Percentiles rank a stretch among this genome's conserved stretches.
phyloP scores from a whole-genome alignment of 257 asterid species.

The Primulina eburnea region DNA sequence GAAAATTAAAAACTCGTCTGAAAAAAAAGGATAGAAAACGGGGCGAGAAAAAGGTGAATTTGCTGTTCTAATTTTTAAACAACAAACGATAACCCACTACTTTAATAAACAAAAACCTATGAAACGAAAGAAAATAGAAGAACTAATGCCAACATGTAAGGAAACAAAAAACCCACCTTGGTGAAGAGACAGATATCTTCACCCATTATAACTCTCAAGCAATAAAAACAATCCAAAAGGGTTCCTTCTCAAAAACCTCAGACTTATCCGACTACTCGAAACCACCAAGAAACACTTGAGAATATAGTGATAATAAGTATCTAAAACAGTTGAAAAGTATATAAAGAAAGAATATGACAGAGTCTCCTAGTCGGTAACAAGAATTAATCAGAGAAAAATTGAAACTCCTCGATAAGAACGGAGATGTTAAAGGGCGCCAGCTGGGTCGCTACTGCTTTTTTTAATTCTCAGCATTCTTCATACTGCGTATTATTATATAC shows the following conservation, averaged over 20 bases:
- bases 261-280: slow-evolving; percentile 26
- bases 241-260: slow-evolving; percentile 28
- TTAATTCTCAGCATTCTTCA: too few relatives aligned
- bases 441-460: slow-evolving; percentile 27
- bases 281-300: slow-evolving; percentile 5
- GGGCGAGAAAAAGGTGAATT: not conserved
- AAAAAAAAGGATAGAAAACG: not conserved
- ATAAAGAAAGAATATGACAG: not conserved
- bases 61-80: not conserved
- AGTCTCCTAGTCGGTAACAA: slow-evolving; percentile 7
- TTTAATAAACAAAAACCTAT: slow-evolving; percentile 5
- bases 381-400: slow-evolving; percentile 6
- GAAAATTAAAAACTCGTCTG: not conserved
- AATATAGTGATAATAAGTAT: not conserved
- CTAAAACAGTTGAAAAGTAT: slow-evolving; percentile 6
- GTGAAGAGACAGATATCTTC: slow-evolving; percentile 71
- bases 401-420: slow-evolving; percentile 47
- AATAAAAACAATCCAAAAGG: slow-evolving; percentile 14
- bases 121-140: not conserved
- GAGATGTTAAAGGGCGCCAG: slow-evolving; percentile 39
- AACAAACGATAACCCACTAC: slow-evolving; percentile 19
- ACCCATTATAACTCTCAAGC: slow-evolving; percentile 47
- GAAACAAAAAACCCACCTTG: slow-evolving; percentile 52
- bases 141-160: not conserved
- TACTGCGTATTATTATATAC: too few relatives aligned